Base-by-base conservation (phyloP, 2,329 filamentous ascomycete species). In the Ophiostoma angusticollis region DNA sequence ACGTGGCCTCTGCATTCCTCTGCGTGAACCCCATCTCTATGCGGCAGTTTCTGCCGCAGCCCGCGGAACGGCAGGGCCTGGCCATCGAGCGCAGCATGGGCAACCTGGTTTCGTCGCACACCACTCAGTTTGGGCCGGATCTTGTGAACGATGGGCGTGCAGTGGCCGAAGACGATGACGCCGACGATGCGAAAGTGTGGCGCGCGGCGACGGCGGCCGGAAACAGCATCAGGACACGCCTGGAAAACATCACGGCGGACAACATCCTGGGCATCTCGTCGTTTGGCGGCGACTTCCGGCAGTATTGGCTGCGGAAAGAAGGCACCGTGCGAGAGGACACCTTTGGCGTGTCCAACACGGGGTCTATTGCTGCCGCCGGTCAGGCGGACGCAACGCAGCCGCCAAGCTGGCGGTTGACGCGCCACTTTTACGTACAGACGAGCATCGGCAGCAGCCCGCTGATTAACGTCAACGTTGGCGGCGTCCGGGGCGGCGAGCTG, bases 311-410 rank as follows among this genome's bases (percentile, higher is more conserved):
- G 4, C 49, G 51, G 1, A 64, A 63, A 47, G 49, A 71, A 13
- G 68, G 68, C 1, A 51, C 56, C 38, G 47, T 54, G 11, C 60
- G 68, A 9, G 50, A 56, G 2, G 47, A 48, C 3, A 64, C 66
- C 1, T 74, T 68, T 63, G 64, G 67, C 44, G 48, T 74, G 5
- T 72, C 65, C 43, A 76, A 74, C 47, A 43, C 73, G 5, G 71
- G 72, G 1, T 55, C 56, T 12, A 49, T 67, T n/a, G 39, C 43
- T 1, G 34, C 25, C 9, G 31, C 21, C 9, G 35, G 42, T 6
- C 41, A 23, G 41, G 45, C 29, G 5, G 40, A 24, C 2, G 43
- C 9, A 3, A 40, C 1, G 41, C n/a, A 27, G 46, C 31, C 6
- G 44, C 40, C 30, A 1, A 41, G 32, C 3, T 63, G 60, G 59